Percentiles rank a stretch among this genome's conserved stretches.
These are phyloP conservation scores for Annulohypoxylon moriforme DNA, from an alignment of 495 filamentous ascomycete genomes.

Conservation along the genomic window DNA sequence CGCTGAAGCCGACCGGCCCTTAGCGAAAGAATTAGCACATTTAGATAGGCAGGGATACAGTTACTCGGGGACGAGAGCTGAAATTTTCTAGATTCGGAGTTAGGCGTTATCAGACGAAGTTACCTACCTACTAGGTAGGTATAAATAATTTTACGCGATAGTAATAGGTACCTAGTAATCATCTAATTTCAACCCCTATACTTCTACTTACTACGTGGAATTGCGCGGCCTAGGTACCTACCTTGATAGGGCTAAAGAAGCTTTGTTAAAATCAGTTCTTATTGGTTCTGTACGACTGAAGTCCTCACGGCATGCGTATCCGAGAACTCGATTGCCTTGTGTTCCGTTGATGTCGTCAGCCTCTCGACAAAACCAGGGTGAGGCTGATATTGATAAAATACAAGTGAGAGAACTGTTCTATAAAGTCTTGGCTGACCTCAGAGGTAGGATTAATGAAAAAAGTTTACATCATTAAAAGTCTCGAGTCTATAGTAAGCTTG, in stretches of 20 bases:
- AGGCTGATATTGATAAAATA: conserved; percentile 18
- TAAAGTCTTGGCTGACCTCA: conserved; percentile 20
- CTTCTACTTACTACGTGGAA: no score
- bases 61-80: neutral
- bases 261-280: neutral
- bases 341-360: conserved; percentile 19
- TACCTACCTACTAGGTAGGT: no score
- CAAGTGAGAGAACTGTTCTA: neutral
- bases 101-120: neutral
- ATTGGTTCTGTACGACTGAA: neutral
- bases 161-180: no score
- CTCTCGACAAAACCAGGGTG: neutral
- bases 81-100: neutral
- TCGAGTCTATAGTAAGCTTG: conserved; percentile 3
- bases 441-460: neutral
- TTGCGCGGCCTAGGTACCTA: no score
- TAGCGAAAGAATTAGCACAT: neutral
- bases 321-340: neutral
- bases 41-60: neutral
- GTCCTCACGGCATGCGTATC: neutral
- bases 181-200: no score
- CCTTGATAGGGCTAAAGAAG: neutral
- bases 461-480: conserved; percentile 5
- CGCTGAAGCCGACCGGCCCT: neutral
- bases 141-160: no score